Percentiles rank a stretch among this genome's conserved stretches.
These are phyloP conservation scores for Colletotrichum sp. DNA, from an alignment of 2,329 filamentous ascomycete genomes.

Conservation along the genomic window DNA sequence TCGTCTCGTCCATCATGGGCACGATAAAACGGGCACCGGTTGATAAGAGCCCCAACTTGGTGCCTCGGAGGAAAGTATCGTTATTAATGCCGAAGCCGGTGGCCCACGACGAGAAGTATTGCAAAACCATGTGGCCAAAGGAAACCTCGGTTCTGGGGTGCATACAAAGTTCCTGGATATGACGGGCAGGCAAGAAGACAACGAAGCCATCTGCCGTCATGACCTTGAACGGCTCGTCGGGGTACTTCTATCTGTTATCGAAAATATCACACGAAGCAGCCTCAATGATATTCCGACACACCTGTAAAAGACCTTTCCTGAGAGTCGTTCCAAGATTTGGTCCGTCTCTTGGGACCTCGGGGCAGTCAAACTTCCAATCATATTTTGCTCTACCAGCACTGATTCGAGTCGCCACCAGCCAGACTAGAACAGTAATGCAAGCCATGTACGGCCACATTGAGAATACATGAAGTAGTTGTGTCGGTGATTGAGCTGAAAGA, in stretches of 20 bases:
- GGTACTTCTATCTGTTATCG: background rate
- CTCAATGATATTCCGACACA: background rate
- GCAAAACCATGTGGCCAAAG: background rate
- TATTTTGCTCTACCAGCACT: background rate
- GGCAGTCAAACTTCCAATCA: background rate
- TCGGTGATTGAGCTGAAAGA: background rate
- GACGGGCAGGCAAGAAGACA: background rate
- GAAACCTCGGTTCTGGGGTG: background rate
- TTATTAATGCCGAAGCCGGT: background rate
- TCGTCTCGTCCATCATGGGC: background rate
- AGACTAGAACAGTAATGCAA: background rate
- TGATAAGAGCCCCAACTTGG: background rate
- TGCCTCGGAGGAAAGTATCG: background rate
- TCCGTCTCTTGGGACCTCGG: background rate
- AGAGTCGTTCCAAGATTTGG: background rate
- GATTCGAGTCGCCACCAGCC: background rate
- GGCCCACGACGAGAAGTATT: background rate
- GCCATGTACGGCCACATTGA: background rate
- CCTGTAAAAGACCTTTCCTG: background rate
- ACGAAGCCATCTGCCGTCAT: background rate
- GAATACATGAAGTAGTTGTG: background rate
- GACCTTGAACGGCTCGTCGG: background rate
- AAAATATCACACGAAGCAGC: background rate
- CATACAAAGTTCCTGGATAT: conserved; percentile 2
- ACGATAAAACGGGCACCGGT: background rate